These are phyloP conservation scores for Rhodotorula sp. DNA, from an alignment of 1,284 basidiomycete genomes.

Conservation along the genomic window DNA sequence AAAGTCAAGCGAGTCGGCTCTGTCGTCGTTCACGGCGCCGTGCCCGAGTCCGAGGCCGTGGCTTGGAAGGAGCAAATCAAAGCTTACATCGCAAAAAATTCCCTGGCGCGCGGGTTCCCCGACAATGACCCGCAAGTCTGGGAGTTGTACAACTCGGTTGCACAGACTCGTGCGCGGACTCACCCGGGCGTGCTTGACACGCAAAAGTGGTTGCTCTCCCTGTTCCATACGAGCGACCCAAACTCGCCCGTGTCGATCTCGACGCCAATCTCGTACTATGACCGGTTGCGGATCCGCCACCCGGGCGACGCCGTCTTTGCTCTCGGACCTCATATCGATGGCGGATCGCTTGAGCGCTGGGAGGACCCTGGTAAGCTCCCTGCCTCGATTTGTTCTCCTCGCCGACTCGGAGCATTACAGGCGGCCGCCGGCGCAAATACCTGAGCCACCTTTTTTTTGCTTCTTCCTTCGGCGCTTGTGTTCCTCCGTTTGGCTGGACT, in stretches of 20 bases:
- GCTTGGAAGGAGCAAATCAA: conserved; percentile 61
- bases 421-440: too few relatives aligned
- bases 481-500: background rate
- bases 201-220: conserved; percentile 57
- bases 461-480: background rate
- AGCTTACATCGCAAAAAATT: conserved; percentile 60
- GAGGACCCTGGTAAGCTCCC: conserved; percentile 56
- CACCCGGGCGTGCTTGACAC: conserved; percentile 26
- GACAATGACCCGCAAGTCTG: conserved; percentile 66
- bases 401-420: too few relatives aligned
- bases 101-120: conserved; percentile 53
- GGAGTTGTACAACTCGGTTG: conserved; percentile 65
- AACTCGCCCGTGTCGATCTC: conserved; percentile 54
- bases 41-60: conserved; percentile 62
- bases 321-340: conserved; percentile 72
- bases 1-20: conserved; percentile 60
- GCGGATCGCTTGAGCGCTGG: conserved; percentile 63
- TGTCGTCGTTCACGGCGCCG: conserved; percentile 63
- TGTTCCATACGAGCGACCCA: conserved; percentile 56
- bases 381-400: conserved; percentile 13
- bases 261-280: conserved; percentile 69
- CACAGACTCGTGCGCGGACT: conserved; percentile 54
- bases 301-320: conserved; percentile 70
- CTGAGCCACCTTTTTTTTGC: too few relatives aligned
- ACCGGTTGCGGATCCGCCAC: conserved; percentile 68